Conservation (phyloP, 2,329 filamentous ascomycete species). For the Cladosporium cucumerinum region DNA sequence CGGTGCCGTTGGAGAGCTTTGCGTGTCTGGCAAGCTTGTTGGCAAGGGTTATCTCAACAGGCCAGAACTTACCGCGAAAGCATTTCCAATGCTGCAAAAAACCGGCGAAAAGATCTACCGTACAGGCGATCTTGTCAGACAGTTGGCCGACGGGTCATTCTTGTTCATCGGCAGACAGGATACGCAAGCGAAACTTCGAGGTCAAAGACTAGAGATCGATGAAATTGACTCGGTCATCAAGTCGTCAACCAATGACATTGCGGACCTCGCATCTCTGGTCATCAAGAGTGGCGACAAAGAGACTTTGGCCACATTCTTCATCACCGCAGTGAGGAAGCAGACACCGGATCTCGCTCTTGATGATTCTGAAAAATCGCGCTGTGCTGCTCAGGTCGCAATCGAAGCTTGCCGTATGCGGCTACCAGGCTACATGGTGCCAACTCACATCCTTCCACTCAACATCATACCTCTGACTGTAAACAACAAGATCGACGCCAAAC, state of each 20-base stretch:
- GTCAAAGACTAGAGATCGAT: conserved; percentile 82
- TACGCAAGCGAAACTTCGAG: conserved; percentile 87
- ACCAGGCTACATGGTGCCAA: conserved; percentile 87
- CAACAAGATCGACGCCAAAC: conserved; percentile 80
- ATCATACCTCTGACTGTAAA: conserved; percentile 78
- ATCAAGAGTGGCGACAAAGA: conserved; percentile 76
- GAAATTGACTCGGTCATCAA: conserved; percentile 87
- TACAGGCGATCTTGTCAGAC: conserved; percentile 81
- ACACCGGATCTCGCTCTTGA: conserved; percentile 34
- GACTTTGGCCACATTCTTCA: conserved; percentile 74
- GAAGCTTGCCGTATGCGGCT: conserved; percentile 65
- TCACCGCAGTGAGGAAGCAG: conserved; percentile 7
- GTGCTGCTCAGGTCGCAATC: conserved; percentile 30
- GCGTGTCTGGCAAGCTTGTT: conserved; percentile 80
- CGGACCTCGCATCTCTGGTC: conserved; percentile 74
- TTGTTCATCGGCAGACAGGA: conserved; percentile 86
- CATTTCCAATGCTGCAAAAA: conserved; percentile 63
- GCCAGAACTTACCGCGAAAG: conserved; percentile 69
- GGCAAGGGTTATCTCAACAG: conserved; percentile 86
- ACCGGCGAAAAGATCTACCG: conserved; percentile 63
- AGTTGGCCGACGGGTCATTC: conserved; percentile 76
- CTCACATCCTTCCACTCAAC: conserved; percentile 70
- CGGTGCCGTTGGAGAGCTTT: conserved; percentile 82
- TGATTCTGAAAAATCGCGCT: conserved; percentile 23
- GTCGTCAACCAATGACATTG: conserved; percentile 53